A percentile compares a stretch with the other conserved stretches of the same genome.
phyloP scores from a whole-genome alignment of 805 yeast species.

The Yamadazyma philogaea region DNA sequence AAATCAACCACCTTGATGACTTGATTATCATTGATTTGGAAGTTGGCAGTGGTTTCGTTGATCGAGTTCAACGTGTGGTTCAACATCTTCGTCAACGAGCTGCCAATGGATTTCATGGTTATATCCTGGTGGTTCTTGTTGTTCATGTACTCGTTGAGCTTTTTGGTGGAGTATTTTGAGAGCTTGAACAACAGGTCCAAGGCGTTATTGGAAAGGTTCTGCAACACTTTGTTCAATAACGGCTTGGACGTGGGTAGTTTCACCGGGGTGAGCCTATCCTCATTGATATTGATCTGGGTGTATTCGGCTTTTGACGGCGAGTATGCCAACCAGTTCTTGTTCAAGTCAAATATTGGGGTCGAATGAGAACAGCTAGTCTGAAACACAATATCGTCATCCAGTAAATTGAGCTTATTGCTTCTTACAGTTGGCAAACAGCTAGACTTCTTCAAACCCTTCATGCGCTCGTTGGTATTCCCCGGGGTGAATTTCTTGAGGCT shows the following conservation, averaged over 20 bases:
- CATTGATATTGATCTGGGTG: constrained; percentile 24
- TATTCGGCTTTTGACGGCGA: constrained; percentile 40
- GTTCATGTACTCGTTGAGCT: constrained; percentile 37
- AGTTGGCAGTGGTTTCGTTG: constrained; percentile 14
- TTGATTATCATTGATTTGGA: constrained; percentile 27
- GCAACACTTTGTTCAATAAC: constrained; percentile 45
- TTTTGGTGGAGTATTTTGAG: constrained; percentile 42
- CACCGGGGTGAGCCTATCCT: constrained; percentile 38
- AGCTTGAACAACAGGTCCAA: constrained; percentile 49
- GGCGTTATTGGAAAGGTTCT: constrained; percentile 49
- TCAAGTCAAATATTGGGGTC: constrained; percentile 47
- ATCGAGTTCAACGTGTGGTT: constrained; percentile 34
- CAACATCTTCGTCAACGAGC: constrained; percentile 29
- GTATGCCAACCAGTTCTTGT: constrained; percentile 49
- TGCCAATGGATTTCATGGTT: constrained; percentile 29
- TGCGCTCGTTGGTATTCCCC: constrained; percentile 18
- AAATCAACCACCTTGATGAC: constrained; percentile 49
- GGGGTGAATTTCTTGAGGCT: constrained; percentile 6
- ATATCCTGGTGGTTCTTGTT: constrained; percentile 20
- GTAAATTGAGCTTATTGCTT: constrained; percentile 10
- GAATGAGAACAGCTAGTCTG: constrained; percentile 30
- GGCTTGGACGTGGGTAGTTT: constrained; percentile 48
- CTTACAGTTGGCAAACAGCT: constrained; percentile 21
- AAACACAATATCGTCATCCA: constrained; percentile 23
- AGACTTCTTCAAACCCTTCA: constrained; percentile 19